A percentile compares a stretch with the other conserved stretches of the same genome.
These are phyloP conservation scores for Aspergillus neoniger DNA, from an alignment of 2,329 filamentous ascomycete genomes.

Conservation along the genomic window DNA sequence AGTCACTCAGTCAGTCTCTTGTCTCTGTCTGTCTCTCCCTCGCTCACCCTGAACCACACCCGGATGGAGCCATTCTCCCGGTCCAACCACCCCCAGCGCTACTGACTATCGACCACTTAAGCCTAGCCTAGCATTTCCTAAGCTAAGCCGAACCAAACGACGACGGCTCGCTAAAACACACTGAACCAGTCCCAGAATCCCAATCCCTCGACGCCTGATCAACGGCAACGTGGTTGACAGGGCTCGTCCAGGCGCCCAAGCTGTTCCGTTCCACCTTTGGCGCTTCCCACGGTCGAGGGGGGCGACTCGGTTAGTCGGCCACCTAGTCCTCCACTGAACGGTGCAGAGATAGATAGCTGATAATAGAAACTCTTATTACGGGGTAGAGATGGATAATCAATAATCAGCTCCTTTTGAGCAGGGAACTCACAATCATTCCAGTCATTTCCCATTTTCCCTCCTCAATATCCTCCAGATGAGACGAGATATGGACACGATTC, in stretches of 20 bases:
- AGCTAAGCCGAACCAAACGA: too few relatives aligned
- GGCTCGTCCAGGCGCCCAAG: constrained; percentile 20
- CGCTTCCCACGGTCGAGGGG: constrained; percentile 12
- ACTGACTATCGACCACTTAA: not conserved
- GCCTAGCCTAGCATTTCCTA: not conserved
- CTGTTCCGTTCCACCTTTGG: constrained; percentile 11
- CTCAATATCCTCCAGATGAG: not conserved
- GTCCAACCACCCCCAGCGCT: too few relatives aligned
- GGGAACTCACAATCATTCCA: not conserved
- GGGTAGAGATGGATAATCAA: too few relatives aligned
- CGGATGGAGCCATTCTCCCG: not conserved
- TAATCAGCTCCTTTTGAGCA: not conserved
- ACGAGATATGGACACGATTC: not conserved
- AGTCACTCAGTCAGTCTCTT: not conserved
- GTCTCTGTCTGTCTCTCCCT: not conserved
- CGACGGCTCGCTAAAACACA: not conserved
- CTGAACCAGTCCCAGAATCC: constrained; percentile 3
- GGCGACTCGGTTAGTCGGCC: constrained; percentile 2
- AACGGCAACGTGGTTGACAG: constrained; percentile 31
- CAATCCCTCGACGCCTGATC: constrained; percentile 17
- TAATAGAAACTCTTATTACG: too few relatives aligned
- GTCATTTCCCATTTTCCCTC: not conserved
- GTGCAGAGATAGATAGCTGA: too few relatives aligned
- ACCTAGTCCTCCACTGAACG: not conserved
- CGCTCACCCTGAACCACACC: not conserved